A percentile compares a stretch with the other conserved stretches of the same genome.
phyloP scores from a whole-genome alignment of 164 flowering plant species.

The Taxillus chinensis region DNA sequence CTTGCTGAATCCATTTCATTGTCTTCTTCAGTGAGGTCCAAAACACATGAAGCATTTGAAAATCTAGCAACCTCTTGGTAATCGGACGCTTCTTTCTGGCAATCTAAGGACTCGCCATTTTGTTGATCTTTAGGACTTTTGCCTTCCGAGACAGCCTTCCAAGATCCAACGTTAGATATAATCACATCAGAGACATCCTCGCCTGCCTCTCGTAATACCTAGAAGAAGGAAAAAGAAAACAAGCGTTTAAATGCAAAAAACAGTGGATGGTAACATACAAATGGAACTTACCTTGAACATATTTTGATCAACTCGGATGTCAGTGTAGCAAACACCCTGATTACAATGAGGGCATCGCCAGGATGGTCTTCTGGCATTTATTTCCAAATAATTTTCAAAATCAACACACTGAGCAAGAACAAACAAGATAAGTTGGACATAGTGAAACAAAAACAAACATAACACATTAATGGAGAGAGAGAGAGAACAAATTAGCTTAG shows the following conservation, averaged over 20 bases:
- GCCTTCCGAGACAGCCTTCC: constrained; percentile 39
- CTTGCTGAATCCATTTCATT: constrained; percentile 20
- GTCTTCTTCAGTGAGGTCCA: constrained; percentile 52
- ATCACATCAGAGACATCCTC: constrained; percentile 45
- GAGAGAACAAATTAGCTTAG: no score
- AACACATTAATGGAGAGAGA: no score
- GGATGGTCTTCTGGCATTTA: constrained; percentile 64
- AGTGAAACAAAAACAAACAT: no score
- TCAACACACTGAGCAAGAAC: constrained; percentile 61
- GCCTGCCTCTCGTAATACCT: constrained; percentile 65
- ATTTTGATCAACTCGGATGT: constrained; percentile 59
- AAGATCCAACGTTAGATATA: constrained; percentile 67
- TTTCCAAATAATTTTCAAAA: constrained; percentile 50
- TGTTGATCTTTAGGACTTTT: constrained; percentile 18
- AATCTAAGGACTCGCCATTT: constrained; percentile 4
- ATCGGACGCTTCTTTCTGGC: constrained; percentile 19
- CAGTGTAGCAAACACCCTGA: constrained; percentile 51
- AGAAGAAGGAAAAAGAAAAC: constrained; percentile 1
- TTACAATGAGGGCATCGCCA: constrained; percentile 97
- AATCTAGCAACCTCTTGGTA: constrained; percentile 11
- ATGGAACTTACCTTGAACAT: constrained; percentile 53
- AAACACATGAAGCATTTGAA: constrained; percentile 15
- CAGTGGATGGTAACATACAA: background rate
- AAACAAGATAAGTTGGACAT: background rate
- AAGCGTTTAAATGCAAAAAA: constrained; percentile 6